Base-by-base conservation (phyloP, 2,329 filamentous ascomycete genomes). In the Tolypocladium album region DNA sequence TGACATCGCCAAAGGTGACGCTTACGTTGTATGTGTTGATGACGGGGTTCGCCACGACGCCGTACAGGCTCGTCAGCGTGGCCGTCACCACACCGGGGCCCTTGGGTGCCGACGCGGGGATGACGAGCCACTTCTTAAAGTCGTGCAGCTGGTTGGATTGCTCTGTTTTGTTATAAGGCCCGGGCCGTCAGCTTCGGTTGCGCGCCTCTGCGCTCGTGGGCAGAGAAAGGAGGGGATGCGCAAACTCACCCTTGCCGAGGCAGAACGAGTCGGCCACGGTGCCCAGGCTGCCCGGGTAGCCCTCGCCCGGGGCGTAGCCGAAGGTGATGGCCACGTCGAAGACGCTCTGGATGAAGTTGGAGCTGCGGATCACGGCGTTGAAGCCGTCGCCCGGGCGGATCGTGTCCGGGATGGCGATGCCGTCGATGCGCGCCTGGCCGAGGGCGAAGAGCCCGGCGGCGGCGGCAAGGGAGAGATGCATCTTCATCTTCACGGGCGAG, bases 241-340 rank as follows among this genome's bases (percentile, higher is more conserved):
- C 3, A 31, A 31, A 47, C 67, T 57, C 63, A 74, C 70, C 62
- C 27, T 72, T 71, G 24, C 75, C 76, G 1, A 78, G 70, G 61
- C 75, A 75, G 55, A 68, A 64, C 1, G 70, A 72, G 17, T 63
- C 63, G 2, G 68, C 36, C 34, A 70, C 67, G 1, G 34, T 57
- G 22, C 76, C 75, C 0, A 78, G 65, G 5, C 65, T 64, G 11
- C 61, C 60, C 0, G 66, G 65, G 61, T 63, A 71, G 5, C 64
- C 71, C 1, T 64, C 61, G 11, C 62, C 65, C 1, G 65, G 56
- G 4, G 62, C 57, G 62, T 70, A 73, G 43, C 78, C 78, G 63
- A 78, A 77, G 36, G 73, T 75, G 12, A 79, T 71, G 58, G 76
- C 71, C 3, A 80, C 68, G 62, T 81, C 77, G 63, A 71, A 67